phyloP scores from a whole-genome alignment of 371 early-diverging fungal species.

The Capillidium rhysosporum region DNA sequence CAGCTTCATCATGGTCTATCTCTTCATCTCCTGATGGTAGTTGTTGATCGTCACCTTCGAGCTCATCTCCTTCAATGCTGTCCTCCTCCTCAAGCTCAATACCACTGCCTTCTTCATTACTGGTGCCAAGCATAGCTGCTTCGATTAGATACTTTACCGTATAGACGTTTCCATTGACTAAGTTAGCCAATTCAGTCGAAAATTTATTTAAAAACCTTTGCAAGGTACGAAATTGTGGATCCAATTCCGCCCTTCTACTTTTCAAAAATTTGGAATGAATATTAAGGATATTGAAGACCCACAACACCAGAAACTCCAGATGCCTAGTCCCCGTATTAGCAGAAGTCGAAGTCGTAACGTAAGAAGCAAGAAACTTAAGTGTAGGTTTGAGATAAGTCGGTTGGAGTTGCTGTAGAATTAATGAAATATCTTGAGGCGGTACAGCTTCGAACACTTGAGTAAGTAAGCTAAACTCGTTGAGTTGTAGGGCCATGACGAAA shows the following conservation, averaged over 20 bases:
- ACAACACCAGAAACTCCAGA: constrained; percentile 71
- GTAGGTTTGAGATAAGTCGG: constrained; percentile 63
- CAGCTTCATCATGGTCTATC: background rate
- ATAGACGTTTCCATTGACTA: constrained; percentile 1
- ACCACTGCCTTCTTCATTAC: too few relatives aligned
- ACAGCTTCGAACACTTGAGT: constrained; percentile 59
- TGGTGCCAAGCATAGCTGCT: too few relatives aligned
- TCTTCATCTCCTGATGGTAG: background rate
- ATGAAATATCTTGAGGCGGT: constrained; percentile 48
- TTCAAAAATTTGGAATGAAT: constrained; percentile 39
- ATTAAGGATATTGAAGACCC: constrained; percentile 49
- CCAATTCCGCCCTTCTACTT: background rate
- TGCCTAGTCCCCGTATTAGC: constrained; percentile 54
- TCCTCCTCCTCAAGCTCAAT: too few relatives aligned
- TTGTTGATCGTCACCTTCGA: background rate
- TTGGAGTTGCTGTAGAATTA: constrained; percentile 59
- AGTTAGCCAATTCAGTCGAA: background rate
- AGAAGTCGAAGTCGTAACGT: constrained; percentile 7
- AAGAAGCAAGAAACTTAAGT: constrained; percentile 54
- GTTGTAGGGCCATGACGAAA: constrained; percentile 72
- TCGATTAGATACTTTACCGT: background rate
- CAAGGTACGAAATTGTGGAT: background rate
- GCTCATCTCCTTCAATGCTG: background rate
- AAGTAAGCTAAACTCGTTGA: constrained; percentile 64
- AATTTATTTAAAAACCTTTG: background rate